phyloP scores from a whole-genome alignment of 129 eudicot species.

The Rutidosis leptorrhynchoides region DNA sequence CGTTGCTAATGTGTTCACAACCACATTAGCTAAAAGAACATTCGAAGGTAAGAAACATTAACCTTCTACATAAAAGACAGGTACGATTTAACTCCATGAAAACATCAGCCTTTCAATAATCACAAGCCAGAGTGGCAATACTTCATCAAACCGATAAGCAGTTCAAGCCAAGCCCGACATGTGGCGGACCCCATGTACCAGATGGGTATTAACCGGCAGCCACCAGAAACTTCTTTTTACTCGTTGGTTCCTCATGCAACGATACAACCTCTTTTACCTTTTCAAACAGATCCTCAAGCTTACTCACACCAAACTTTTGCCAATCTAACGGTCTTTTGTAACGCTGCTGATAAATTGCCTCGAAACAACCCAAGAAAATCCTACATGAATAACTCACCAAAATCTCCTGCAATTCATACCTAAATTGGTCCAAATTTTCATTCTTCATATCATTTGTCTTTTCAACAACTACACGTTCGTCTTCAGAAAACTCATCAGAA shows the following conservation, averaged over 20 bases:
- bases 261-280: slow-evolving; percentile 72
- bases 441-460: slow-evolving; percentile 31
- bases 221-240: slow-evolving; percentile 59
- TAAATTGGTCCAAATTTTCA: slow-evolving; percentile 47
- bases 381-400: slow-evolving; percentile 81
- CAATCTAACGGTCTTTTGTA: slow-evolving; percentile 63
- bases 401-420: slow-evolving; percentile 78
- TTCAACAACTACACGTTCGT: slow-evolving; percentile 49
- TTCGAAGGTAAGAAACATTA: slow-evolving; percentile 23
- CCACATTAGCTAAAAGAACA: slow-evolving; percentile 32
- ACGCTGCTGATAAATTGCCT: slow-evolving; percentile 70
- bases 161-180: slow-evolving; percentile 12
- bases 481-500: slow-evolving; percentile 77
- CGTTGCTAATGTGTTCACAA: slow-evolving; percentile 3
- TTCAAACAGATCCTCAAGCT: slow-evolving; percentile 68
- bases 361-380: slow-evolving; percentile 61
- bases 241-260: slow-evolving; percentile 70
- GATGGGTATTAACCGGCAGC: slow-evolving; percentile 40
- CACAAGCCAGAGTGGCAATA: slow-evolving; percentile 17
- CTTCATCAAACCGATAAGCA: slow-evolving; percentile 19
- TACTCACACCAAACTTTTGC: slow-evolving; percentile 59
- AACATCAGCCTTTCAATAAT: slow-evolving; percentile 18
- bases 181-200: not conserved
- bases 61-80: slow-evolving; percentile 16
- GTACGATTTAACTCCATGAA: not conserved